A percentile compares a stretch with the other conserved stretches of the same genome.
These are phyloP conservation scores for Kodamaea alishanica DNA, from an alignment of 1,139 yeast genomes.

Conservation along the genomic window DNA sequence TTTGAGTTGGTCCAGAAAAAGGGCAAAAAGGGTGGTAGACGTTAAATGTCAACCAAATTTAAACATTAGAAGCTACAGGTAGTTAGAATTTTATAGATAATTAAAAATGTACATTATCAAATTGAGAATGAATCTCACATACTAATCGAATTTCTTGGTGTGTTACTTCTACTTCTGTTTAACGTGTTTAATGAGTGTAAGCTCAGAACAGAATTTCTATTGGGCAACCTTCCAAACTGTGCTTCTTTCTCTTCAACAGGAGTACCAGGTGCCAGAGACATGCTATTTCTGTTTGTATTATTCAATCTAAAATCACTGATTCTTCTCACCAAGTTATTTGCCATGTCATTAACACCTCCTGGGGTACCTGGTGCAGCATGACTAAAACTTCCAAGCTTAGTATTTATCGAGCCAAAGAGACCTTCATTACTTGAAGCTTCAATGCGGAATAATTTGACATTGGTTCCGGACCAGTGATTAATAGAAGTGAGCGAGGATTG, in stretches of 20 bases:
- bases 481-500: slow-evolving; percentile 25
- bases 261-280: slow-evolving; percentile 24
- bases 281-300: slow-evolving; percentile 21
- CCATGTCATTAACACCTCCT: slow-evolving; percentile 49
- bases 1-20: slow-evolving; percentile 79
- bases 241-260: slow-evolving; percentile 33
- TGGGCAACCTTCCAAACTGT: slow-evolving; percentile 15
- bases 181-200: slow-evolving; percentile 42
- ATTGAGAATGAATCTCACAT: neutral
- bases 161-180: slow-evolving; percentile 37
- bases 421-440: slow-evolving; percentile 39
- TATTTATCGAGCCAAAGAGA: slow-evolving; percentile 31
- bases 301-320: slow-evolving; percentile 42
- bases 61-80: neutral
- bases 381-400: slow-evolving; percentile 16
- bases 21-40: slow-evolving; percentile 37
- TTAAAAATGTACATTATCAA: neutral
- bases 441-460: slow-evolving; percentile 57
- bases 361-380: slow-evolving; percentile 30
- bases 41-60: neutral
- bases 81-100: neutral
- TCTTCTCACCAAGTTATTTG: slow-evolving; percentile 46
- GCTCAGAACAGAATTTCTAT: slow-evolving; percentile 35
- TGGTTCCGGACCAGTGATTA: slow-evolving; percentile 64
- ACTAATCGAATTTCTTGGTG: slow-evolving; percentile 42